Evolutionary conservation across 2,329 filamentous ascomycete species (phyloP).

Genomic region (Fusarium sp.): DNA sequence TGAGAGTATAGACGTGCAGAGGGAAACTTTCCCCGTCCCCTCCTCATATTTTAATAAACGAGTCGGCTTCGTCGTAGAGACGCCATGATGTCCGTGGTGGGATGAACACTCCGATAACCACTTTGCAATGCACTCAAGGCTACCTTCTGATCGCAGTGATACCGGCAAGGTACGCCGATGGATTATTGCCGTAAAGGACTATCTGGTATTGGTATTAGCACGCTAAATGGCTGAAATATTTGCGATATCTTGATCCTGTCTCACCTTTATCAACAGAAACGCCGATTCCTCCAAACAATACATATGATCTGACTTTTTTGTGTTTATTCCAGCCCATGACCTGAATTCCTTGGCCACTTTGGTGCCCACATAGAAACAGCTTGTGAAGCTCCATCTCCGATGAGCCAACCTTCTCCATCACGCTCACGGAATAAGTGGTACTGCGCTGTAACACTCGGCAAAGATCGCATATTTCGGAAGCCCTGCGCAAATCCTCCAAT

Average conservation of each 20-base stretch:
- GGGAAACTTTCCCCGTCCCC: accelerated
- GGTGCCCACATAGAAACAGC: not conserved
- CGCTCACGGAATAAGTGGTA: not conserved
- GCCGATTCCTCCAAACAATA: not conserved
- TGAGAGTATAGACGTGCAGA: accelerated
- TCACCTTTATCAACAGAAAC: not conserved
- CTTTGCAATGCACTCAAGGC: not conserved
- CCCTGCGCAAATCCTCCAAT: accelerated
- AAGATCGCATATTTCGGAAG: not conserved
- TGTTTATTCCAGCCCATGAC: not conserved
- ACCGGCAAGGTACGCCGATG: accelerated
- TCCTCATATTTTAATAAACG: not conserved
- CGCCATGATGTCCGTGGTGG: accelerated
- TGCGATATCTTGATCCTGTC: accelerated
- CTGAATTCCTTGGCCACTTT: accelerated
- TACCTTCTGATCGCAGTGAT: not conserved
- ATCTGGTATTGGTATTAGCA: not conserved
- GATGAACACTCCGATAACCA: not conserved
- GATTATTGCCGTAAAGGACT: accelerated
- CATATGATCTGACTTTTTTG: not conserved
- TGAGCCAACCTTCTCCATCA: accelerated
- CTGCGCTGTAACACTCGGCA: not conserved
- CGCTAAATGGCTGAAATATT: accelerated
- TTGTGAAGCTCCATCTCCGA: not conserved
- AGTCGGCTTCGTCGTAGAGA: not conserved